Evolutionary conservation across 2,329 filamentous ascomycete species (phyloP).

Genomic region (Paecilomyces sp.): DNA sequence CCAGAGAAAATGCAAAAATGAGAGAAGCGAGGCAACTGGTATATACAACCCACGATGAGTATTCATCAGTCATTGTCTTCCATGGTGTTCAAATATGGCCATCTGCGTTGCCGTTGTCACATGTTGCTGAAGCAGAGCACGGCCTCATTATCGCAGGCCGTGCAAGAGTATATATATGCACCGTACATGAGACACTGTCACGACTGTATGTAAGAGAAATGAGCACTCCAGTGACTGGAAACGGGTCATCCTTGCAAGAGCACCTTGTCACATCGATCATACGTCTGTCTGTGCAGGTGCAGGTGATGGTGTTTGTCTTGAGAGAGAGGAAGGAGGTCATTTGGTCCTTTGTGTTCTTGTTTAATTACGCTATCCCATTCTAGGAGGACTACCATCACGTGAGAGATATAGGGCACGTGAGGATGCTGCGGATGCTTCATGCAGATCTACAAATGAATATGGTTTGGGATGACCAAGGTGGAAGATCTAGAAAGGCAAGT

Average conservation of each 20-base stretch:
- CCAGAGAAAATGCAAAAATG: not conserved
- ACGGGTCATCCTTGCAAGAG: not conserved
- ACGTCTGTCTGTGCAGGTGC: not conserved
- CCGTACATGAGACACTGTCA: not conserved
- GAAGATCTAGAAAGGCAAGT: too few species aligned
- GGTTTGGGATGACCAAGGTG: too few species aligned
- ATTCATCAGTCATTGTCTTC: not conserved
- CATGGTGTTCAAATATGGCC: not conserved
- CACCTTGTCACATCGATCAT: not conserved
- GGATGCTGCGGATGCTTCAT: not conserved
- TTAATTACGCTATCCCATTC: not conserved
- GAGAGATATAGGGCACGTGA: not conserved
- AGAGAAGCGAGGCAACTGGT: not conserved
- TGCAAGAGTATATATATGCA: not conserved
- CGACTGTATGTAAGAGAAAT: not conserved
- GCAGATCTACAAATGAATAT: too few species aligned
- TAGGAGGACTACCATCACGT: not conserved
- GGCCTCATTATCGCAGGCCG: too few species aligned
- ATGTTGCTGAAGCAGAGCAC: not conserved
- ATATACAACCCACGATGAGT: not conserved
- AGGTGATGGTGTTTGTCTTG: not conserved
- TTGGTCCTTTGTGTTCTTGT: not conserved
- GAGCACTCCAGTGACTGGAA: not conserved
- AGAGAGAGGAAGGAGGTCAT: not conserved
- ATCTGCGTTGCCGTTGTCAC: not conserved